A percentile compares a stretch with the other conserved stretches of the same genome.
Evolutionary conservation across 805 yeast genomes (phyloP).

Genomic region (Candida endomychidarum): DNA sequence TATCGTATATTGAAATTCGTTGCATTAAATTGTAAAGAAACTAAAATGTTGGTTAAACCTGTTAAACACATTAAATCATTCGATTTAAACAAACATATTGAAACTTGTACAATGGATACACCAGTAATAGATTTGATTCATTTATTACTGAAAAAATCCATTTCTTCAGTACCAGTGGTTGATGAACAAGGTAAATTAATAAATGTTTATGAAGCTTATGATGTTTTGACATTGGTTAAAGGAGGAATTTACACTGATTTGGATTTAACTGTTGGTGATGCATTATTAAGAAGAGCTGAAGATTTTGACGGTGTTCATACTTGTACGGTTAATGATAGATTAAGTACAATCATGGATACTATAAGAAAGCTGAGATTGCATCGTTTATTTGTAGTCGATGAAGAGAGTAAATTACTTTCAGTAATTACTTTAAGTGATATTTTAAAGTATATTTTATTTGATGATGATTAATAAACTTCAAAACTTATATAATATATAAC

Average conservation of each 20-base stretch:
- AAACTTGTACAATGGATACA: constrained; percentile 83
- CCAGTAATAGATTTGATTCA: constrained; percentile 94
- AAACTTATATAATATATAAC: too few relatives aligned
- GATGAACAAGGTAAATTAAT: constrained; percentile 68
- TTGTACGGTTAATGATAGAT: constrained; percentile 81
- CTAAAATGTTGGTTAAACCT: constrained; percentile 77
- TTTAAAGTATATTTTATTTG: constrained; percentile 74
- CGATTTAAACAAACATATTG: constrained; percentile 50
- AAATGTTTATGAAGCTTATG: constrained; percentile 95
- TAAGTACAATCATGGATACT: constrained; percentile 89
- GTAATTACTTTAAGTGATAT: constrained; percentile 92
- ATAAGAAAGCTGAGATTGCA: constrained; percentile 89
- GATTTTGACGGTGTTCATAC: constrained; percentile 98
- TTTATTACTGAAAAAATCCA: constrained; percentile 71
- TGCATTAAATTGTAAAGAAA: constrained; percentile 93
- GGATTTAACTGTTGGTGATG: constrained; percentile 92
- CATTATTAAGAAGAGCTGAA: constrained; percentile 87
- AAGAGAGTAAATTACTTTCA: constrained; percentile 71
- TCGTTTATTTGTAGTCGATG: constrained; percentile 88
- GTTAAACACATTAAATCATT: constrained; percentile 69
- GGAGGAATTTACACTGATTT: constrained; percentile 93
- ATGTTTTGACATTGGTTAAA: constrained; percentile 86
- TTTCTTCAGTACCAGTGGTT: constrained; percentile 89
- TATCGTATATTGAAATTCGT: constrained; percentile 94
- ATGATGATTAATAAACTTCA: constrained; percentile 33